A percentile compares a stretch with the other conserved stretches of the same genome.
Conservation (phyloP, 2,329 filamentous ascomycete species). For the Dothideomycetes sp. region DNA sequence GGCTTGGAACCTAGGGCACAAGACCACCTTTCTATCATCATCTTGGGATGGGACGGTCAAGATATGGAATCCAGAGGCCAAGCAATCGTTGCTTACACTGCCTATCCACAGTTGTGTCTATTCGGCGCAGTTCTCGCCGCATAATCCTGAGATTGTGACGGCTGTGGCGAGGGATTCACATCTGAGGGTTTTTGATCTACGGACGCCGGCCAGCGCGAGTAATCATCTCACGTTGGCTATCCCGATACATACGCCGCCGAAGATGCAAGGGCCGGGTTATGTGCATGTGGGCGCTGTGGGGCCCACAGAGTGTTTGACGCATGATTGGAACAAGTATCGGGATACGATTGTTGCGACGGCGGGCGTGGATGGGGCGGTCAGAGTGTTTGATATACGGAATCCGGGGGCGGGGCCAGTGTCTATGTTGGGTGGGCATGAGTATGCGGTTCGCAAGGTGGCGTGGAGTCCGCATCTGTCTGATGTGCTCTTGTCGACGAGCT, state of each 20-base stretch:
- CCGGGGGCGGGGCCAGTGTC: constrained; percentile 61
- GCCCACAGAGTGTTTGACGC: constrained; percentile 79
- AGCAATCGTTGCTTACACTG: constrained; percentile 64
- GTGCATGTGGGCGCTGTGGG: constrained; percentile 32
- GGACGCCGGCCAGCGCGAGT: constrained; percentile 71
- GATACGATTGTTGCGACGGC: constrained; percentile 74
- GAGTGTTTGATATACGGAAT: constrained; percentile 82
- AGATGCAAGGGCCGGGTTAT: constrained; percentile 34
- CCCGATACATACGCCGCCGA: constrained; percentile 63
- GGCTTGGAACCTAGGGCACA: constrained; percentile 82
- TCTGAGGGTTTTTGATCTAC: constrained; percentile 81
- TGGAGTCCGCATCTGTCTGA: constrained; percentile 95
- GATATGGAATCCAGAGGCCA: constrained; percentile 76
- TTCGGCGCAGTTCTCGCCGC: constrained; percentile 80
- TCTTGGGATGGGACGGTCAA: constrained; percentile 97
- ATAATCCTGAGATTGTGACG: constrained; percentile 74
- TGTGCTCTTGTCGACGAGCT: constrained; percentile 77
- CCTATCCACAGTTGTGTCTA: constrained; percentile 93
- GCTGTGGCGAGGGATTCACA: constrained; percentile 83
- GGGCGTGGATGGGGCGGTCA: constrained; percentile 76
- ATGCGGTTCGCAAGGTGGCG: constrained; percentile 72
- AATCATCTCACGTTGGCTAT: constrained; percentile 80
- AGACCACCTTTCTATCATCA: constrained; percentile 80
- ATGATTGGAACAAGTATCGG: constrained; percentile 99
- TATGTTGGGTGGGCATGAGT: constrained; percentile 75